Base-by-base conservation (phyloP, 768 basidiomycete genomes). In the Tylopilus subfusipes region DNA sequence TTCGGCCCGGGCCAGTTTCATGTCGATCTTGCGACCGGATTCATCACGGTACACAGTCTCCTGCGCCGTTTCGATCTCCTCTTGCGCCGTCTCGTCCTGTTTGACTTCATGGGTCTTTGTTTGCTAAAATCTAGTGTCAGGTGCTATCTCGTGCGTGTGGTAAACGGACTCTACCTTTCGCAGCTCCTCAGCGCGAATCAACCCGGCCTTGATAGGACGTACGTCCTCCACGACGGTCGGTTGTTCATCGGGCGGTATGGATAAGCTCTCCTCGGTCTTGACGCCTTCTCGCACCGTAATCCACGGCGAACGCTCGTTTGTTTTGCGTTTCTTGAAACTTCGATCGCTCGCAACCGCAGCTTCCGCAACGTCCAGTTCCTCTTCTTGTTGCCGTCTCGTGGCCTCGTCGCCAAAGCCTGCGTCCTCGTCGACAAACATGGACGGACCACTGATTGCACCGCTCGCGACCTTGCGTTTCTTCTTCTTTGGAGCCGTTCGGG, bases 41-140 rank as follows among this genome's bases (percentile, higher is more conserved):
- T 86, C 76, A 69, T 98, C 96, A 66, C 97, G 92, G 71, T 99
- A 97, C 13, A 99, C 83, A 1, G 97, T 99, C 69, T 93, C 91
- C 67, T 92, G 85, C 5, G 86, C 85, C 8, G 79, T 78, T 8
- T 81, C 81, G 51, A 77, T 75, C 60, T 84, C 83, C 22, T 70
- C 65, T 33, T 25, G 49, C 12, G 70, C 79, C 60, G 75, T 81
- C 67, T 74, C 66, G 25, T 70, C 69, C 46, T 53, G 56, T 44
- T 61, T 64, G 38, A 65, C n/a, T 8, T 1, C 63, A 33, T 73
- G 74, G 38, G 72, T 57, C 62, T 76, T 76, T 19, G 81, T 78
- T 56, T 81, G 56, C 65, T 62, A 52, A 42, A 33, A 44, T 10
- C 34, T 7, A 5, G 34, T 0, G 19, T 66, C 50, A 65, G 39